Conservation (phyloP, 139 green algal species). For the Nannochloris sp. region DNA sequence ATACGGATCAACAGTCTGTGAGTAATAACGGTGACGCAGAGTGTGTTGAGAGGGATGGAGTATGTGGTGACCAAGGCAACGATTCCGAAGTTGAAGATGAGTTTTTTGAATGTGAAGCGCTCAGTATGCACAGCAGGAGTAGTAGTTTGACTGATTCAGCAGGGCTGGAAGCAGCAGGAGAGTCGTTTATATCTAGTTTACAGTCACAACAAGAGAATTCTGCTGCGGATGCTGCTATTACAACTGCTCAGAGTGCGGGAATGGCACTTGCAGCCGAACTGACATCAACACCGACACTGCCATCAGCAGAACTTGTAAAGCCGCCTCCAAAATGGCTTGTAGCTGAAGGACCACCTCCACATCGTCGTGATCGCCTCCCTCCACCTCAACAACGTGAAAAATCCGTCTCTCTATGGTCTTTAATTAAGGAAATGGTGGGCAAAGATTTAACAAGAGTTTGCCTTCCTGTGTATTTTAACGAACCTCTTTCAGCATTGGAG, state of each 20-base stretch:
- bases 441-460: slow-evolving; percentile 77
- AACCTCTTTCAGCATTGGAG: slow-evolving; percentile 72
- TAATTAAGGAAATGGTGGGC: slow-evolving; percentile 82
- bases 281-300: not conserved
- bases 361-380: slow-evolving; percentile 40
- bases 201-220: too few relatives aligned
- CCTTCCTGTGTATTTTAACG: slow-evolving; percentile 94
- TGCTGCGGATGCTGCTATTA: too few relatives aligned
- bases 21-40: too few relatives aligned
- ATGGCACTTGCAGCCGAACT: too few relatives aligned
- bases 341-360: slow-evolving; percentile 9
- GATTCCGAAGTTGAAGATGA: slow-evolving; percentile 12
- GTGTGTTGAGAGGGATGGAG: too few relatives aligned
- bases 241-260: too few relatives aligned
- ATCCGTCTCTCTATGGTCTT: slow-evolving; percentile 72
- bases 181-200: too few relatives aligned
- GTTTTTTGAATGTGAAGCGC: slow-evolving; percentile 33
- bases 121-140: slow-evolving; percentile 5
- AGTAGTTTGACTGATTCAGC: slow-evolving; percentile 8
- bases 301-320: not conserved
- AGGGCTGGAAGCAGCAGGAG: not conserved
- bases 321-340: slow-evolving; percentile 12
- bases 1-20: too few relatives aligned
- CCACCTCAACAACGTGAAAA: slow-evolving; percentile 62
- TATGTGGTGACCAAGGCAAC: too few relatives aligned